Percentiles rank a stretch among this genome's conserved stretches.
phyloP scores from a whole-genome alignment of 2,329 filamentous ascomycete species.

The Stagonosporopsis chrysanthemi region DNA sequence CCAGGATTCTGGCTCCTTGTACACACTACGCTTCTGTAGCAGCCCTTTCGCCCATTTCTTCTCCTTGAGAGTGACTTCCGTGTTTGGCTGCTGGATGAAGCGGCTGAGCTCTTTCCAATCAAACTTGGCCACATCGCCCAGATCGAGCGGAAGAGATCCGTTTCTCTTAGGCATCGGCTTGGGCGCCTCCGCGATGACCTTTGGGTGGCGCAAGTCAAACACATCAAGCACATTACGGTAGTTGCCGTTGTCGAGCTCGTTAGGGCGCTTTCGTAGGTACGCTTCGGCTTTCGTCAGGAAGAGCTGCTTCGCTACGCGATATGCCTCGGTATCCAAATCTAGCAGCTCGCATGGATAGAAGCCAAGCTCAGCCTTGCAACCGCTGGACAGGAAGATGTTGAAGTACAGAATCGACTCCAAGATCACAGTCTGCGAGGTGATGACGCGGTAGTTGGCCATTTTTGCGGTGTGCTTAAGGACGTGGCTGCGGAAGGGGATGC shows the following conservation, averaged over 20 bases:
- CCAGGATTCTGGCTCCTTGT: conserved; percentile 20
- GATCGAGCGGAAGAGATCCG: conserved; percentile 9
- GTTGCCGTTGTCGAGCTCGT: conserved; percentile 11
- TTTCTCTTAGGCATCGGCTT: neutral
- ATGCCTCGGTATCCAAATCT: neutral
- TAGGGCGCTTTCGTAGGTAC: conserved; percentile 9
- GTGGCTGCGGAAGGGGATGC: conserved; percentile 22
- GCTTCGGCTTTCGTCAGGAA: neutral
- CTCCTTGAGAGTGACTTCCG: conserved; percentile 9
- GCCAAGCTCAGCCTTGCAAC: conserved; percentile 10
- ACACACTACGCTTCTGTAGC: conserved; percentile 15
- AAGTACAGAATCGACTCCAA: conserved; percentile 15
- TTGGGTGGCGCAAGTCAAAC: conserved; percentile 19
- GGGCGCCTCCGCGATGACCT: conserved; percentile 4
- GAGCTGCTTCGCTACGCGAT: neutral
- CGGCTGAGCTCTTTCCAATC: conserved; percentile 19
- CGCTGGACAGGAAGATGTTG: conserved; percentile 12
- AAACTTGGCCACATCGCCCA: conserved; percentile 12
- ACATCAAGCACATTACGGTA: neutral
- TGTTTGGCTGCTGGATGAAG: conserved; percentile 11
- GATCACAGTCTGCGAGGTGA: conserved; percentile 20
- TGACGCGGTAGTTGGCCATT: conserved; percentile 12
- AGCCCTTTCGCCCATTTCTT: conserved; percentile 16
- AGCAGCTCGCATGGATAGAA: conserved; percentile 10
- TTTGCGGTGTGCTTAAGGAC: conserved; percentile 14